Percentiles rank a stretch among this genome's conserved stretches.
These are phyloP conservation scores for Ammopiptanthus mongolicus DNA, from an alignment of 306 rosid species.

Conservation along the genomic window DNA sequence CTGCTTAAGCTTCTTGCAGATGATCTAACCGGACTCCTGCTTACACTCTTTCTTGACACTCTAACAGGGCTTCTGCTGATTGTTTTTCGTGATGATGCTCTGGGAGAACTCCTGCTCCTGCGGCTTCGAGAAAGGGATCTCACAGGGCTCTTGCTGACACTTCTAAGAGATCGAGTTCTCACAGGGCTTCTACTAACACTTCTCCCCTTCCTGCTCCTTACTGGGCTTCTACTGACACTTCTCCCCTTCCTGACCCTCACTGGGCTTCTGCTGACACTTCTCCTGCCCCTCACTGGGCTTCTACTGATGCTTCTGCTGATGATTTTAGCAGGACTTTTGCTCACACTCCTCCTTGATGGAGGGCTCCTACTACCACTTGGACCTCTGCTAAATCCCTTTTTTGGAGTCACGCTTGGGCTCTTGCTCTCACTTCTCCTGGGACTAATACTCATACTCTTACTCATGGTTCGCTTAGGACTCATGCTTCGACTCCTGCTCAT, in stretches of 20 bases:
- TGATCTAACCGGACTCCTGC: constrained; percentile 71
- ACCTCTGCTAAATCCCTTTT: constrained; percentile 48
- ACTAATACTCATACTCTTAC: constrained; percentile 94
- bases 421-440: constrained; percentile 62
- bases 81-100: constrained; percentile 44
- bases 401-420: constrained; percentile 52
- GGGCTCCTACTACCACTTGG: constrained; percentile 64
- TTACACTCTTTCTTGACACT: constrained; percentile 49
- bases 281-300: no score
- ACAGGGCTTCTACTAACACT: constrained; percentile 27
- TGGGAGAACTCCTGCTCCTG: constrained; percentile 54
- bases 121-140: constrained; percentile 40
- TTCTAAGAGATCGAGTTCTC: constrained; percentile 30
- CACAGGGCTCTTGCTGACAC: constrained; percentile 43
- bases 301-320: no score
- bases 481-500: constrained; percentile 94
- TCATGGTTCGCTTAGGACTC: constrained; percentile 79
- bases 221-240: constrained; percentile 42
- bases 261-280: constrained; percentile 44
- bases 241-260: constrained; percentile 22
- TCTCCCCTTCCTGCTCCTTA: constrained; percentile 3
- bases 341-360: constrained; percentile 45
- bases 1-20: constrained; percentile 75
- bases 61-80: constrained; percentile 65
- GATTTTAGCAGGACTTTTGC: no score